These are phyloP conservation scores for Colletotrichum lentis DNA, from an alignment of 2,329 filamentous ascomycete species.

Conservation along the genomic window DNA sequence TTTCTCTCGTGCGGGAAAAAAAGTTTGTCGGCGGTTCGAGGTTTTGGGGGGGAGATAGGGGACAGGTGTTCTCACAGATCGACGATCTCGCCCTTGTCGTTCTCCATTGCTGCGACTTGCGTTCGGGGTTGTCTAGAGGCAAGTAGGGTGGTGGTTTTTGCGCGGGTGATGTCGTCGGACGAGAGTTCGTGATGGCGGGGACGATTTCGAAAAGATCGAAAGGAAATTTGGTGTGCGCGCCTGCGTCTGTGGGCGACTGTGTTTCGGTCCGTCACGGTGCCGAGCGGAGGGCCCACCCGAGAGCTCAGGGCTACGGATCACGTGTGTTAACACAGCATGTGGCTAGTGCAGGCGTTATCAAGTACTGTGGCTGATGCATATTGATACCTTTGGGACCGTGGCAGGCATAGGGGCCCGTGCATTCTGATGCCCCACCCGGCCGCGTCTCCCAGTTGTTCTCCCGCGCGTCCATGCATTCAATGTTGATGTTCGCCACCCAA, in stretches of 20 bases:
- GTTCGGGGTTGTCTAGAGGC: conserved; percentile 46
- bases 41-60: not conserved
- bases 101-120: conserved; percentile 84
- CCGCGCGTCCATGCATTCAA: conserved; percentile 20
- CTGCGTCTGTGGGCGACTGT: conserved; percentile 12
- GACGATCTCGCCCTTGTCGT: conserved; percentile 99
- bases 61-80: conserved; percentile 78
- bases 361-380: too few species aligned
- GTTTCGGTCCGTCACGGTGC: conserved; percentile 1
- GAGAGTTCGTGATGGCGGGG: conserved; percentile 29
- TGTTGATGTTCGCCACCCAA: conserved; percentile 21
- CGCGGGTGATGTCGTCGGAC: conserved; percentile 37
- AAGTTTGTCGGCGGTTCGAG: conserved; percentile 18
- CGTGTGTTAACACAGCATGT: not conserved
- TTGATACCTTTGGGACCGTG: too few species aligned
- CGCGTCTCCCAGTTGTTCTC: not conserved
- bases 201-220: conserved; percentile 35
- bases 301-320: conserved; percentile 9
- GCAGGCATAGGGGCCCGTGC: too few species aligned
- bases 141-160: conserved; percentile 43
- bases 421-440: not conserved
- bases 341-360: not conserved
- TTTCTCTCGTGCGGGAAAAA: not conserved
- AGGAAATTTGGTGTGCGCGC: conserved; percentile 47
- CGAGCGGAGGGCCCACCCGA: not conserved